These are phyloP conservation scores for Colletotrichum falcatum DNA, from an alignment of 2,329 filamentous ascomycete genomes.

Conservation along the genomic window DNA sequence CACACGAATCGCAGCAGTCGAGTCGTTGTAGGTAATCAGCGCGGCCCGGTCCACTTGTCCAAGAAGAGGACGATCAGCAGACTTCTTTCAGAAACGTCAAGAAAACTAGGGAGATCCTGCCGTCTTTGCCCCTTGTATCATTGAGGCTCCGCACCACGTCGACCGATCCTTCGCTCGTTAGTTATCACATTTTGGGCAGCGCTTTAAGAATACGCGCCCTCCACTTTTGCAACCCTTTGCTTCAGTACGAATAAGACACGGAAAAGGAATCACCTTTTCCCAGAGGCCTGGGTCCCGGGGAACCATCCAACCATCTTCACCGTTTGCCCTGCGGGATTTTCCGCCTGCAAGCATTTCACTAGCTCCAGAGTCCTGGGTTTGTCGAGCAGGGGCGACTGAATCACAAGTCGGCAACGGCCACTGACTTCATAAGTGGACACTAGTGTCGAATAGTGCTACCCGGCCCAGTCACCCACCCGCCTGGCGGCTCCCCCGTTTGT, in stretches of 20 bases:
- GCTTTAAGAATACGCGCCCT: constrained; percentile 1
- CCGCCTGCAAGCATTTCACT: constrained; percentile 1
- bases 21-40: constrained; percentile 28
- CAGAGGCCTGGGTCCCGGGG: constrained; percentile 34
- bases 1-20: constrained; percentile 7
- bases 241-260: neutral
- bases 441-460: neutral
- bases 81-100: constrained; percentile 2
- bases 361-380: neutral
- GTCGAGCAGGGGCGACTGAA: neutral
- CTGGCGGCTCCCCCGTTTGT: neutral
- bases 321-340: constrained; percentile 14
- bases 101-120: neutral
- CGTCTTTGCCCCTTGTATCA: neutral
- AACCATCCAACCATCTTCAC: constrained; percentile 12
- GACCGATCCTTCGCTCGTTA: constrained; percentile 1
- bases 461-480: neutral
- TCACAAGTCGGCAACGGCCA: neutral
- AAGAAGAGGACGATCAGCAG: constrained; percentile 9
- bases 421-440: constrained; percentile 7
- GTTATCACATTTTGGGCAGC: neutral
- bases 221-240: neutral
- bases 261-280: constrained; percentile 11
- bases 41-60: constrained; percentile 31
- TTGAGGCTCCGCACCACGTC: constrained; percentile 12